phyloP scores from a whole-genome alignment of 1,139 yeast species.

The Saccharomycopsis crataegensis region DNA sequence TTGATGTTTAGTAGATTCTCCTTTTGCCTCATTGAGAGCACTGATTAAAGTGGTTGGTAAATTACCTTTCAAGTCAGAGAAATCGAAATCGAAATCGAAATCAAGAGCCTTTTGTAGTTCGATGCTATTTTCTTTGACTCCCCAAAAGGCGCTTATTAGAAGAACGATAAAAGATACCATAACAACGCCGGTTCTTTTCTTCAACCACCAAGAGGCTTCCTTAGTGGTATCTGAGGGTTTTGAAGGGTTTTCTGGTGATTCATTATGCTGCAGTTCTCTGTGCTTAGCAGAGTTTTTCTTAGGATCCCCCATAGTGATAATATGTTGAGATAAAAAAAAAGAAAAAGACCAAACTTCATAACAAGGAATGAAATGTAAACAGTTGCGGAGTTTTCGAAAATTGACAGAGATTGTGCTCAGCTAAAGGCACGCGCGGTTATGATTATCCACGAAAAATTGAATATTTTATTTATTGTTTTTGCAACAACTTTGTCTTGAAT shows the following conservation, averaged over 20 bases:
- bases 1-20: slow-evolving; percentile 26
- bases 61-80: slow-evolving; percentile 60
- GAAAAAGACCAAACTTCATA: too few species aligned
- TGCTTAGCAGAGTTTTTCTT: too few species aligned
- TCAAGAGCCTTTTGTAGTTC: slow-evolving; percentile 11
- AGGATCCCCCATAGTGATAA: too few species aligned
- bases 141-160: slow-evolving; percentile 12
- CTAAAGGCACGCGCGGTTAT: too few species aligned
- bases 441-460: too few species aligned
- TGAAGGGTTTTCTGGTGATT: neutral
- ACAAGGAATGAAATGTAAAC: too few species aligned
- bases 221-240: neutral
- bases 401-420: too few species aligned
- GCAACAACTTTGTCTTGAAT: too few species aligned
- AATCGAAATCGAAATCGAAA: slow-evolving; percentile 20
- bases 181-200: neutral
- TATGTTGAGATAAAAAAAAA: too few species aligned
- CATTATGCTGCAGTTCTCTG: too few species aligned
- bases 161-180: slow-evolving; percentile 9
- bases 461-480: too few species aligned
- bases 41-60: slow-evolving; percentile 61
- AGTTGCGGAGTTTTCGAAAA: too few species aligned
- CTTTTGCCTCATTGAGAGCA: slow-evolving; percentile 42
- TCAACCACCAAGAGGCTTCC: neutral
- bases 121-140: slow-evolving; percentile 17